Base-by-base conservation (phyloP, 805 yeast species). In the Ogataea dorogensis region DNA sequence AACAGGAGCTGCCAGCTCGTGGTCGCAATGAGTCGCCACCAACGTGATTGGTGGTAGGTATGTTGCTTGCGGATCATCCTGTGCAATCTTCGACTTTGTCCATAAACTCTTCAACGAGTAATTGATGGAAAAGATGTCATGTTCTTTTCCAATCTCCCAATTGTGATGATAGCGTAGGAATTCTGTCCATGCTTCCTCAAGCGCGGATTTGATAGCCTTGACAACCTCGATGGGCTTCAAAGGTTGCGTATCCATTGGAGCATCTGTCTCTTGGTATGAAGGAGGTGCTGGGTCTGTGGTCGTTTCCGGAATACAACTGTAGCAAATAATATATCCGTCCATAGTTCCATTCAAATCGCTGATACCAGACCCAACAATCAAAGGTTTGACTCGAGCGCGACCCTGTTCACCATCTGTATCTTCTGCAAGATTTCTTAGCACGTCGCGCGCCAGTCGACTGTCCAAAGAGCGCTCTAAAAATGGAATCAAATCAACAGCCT, bases 331-430 rank as follows among this genome's bases (percentile, higher is more conserved):
- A 54, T 84, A 84, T 0, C 89, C 91, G 53, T 81, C 82, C n/a
- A 84, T 71, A 20, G 75, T 68, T 4, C 88, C 89, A 53, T 84
- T 82, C 47, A 84, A 58, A 42, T 82, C 91, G 27, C 86, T 74
- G 5, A 88, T 85, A 1, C 93, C 93, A 24, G 86, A 78, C 5
- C 87, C 91, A 3, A 81, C 85, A 9, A 84, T 56, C 37, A 84
- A 56, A 3, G 89, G 84, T 34, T 77, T 78, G 5, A 86, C 79
- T 9, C 60, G 36, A 3, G 60, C 54, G 24, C 64, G 46, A 22
- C 43, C 48, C 17, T 31, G 33, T 5, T 33, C 35, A 1, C 47
- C 47, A 24, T 50, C 48, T 24, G 36, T 31, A 19, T 43, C 81
- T 42, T 76, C 67, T 4, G 83, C 84, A 32, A 84, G 60, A 33